Conservation (phyloP, 2,329 filamentous ascomycete genomes). For the Aspergillus phoenicis region DNA sequence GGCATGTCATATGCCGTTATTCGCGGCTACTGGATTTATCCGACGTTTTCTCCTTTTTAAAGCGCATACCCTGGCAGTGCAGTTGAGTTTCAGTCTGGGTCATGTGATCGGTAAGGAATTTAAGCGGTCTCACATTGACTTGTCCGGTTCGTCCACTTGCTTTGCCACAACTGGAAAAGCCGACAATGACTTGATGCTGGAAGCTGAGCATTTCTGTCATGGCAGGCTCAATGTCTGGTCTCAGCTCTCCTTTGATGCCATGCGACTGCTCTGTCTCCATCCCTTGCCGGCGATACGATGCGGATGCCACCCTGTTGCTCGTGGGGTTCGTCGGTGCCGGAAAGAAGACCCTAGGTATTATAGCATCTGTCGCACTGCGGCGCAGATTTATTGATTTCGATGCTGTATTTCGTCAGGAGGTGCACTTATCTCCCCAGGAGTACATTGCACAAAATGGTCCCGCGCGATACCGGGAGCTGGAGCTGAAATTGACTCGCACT, state of each 20-base stretch:
- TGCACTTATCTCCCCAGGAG: constrained; percentile 58
- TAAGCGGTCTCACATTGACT: background rate
- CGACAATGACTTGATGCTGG: too few species aligned
- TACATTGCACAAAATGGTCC: constrained; percentile 63
- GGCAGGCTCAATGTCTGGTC: background rate
- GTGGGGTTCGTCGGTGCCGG: constrained; percentile 71
- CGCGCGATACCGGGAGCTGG: constrained; percentile 61
- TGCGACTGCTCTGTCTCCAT: background rate
- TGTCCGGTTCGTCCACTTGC: background rate
- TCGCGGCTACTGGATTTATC: background rate
- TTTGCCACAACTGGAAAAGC: background rate
- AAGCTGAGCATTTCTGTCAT: too few species aligned
- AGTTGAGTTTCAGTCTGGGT: background rate
- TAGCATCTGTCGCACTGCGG: constrained; percentile 69
- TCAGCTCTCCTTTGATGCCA: background rate
- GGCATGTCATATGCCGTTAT: background rate
- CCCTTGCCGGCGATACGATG: constrained; percentile 13
- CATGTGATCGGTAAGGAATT: constrained; percentile 2
- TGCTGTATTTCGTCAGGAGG: constrained; percentile 55
- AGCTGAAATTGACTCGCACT: constrained; percentile 60
- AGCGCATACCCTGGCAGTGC: background rate
- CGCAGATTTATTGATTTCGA: constrained; percentile 49
- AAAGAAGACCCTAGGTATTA: constrained; percentile 72
- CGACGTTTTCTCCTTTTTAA: too few species aligned
- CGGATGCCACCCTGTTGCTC: constrained; percentile 58